These are phyloP conservation scores for Nothophytophthora sp. DNA, from an alignment of 352 stramenopile genomes.

Conservation along the genomic window DNA sequence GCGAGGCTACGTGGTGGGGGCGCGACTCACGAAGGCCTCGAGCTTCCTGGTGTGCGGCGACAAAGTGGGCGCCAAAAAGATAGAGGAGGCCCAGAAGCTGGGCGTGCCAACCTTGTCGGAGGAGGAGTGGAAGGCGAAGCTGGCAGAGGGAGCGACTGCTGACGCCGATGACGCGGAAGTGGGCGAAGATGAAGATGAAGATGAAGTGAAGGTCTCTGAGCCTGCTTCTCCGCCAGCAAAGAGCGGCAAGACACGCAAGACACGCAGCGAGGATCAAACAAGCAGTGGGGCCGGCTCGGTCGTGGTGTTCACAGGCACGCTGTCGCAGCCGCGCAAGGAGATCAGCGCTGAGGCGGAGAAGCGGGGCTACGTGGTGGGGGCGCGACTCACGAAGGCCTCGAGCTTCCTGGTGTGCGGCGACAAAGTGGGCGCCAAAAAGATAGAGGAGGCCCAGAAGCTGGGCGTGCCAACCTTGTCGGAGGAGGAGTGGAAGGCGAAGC, in stretches of 20 bases:
- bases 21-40: slow-evolving; percentile 35
- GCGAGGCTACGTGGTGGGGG: slow-evolving; percentile 38
- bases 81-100: slow-evolving; percentile 41
- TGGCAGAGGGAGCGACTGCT: slow-evolving; percentile 3
- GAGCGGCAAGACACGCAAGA: slow-evolving; percentile 11
- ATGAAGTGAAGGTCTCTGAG: too few species aligned
- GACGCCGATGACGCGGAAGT: neutral
- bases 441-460: slow-evolving; percentile 41
- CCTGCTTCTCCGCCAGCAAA: neutral
- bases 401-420: slow-evolving; percentile 54
- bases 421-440: slow-evolving; percentile 55
- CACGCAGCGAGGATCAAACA: too few species aligned
- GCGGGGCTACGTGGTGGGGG: slow-evolving; percentile 38
- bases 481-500: slow-evolving; percentile 36
- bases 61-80: slow-evolving; percentile 55
- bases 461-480: slow-evolving; percentile 39
- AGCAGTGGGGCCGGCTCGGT: too few species aligned
- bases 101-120: slow-evolving; percentile 39
- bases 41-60: slow-evolving; percentile 54
- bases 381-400: slow-evolving; percentile 35
- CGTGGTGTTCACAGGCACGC: slow-evolving; percentile 59
- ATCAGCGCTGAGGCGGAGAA: slow-evolving; percentile 30
- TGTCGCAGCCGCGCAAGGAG: slow-evolving; percentile 49
- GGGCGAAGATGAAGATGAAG: neutral
- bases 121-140: slow-evolving; percentile 36